Percentiles rank a stretch among this genome's conserved stretches.
Evolutionary conservation across 805 yeast species (phyloP).

Genomic region (Soucietia sequanensis): DNA sequence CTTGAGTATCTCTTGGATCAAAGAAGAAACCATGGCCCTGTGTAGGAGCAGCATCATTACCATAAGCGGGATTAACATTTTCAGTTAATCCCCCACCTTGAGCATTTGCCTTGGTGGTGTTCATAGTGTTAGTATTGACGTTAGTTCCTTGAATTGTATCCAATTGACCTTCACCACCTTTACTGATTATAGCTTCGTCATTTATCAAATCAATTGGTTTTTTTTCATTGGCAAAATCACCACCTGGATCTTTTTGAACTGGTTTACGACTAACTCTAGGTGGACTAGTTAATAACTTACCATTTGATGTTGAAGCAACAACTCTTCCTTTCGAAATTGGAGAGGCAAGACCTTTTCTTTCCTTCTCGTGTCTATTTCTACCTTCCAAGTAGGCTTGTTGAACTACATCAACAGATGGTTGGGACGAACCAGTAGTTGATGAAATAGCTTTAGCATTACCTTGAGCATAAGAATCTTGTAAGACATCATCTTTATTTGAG

Average conservation of each 20-base stretch:
- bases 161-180: neutral
- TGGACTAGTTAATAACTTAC: slow-evolving; percentile 28
- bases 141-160: neutral
- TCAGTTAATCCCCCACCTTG: slow-evolving; percentile 11
- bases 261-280: slow-evolving; percentile 28
- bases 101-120: neutral
- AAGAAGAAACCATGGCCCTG: slow-evolving; percentile 32
- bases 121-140: slow-evolving; percentile 1
- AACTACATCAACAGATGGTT: neutral
- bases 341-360: neutral
- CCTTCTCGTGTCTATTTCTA: neutral
- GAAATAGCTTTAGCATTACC: neutral
- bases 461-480: neutral
- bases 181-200: neutral
- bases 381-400: slow-evolving; percentile 7
- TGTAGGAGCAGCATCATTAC: slow-evolving; percentile 25
- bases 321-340: slow-evolving; percentile 2
- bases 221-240: slow-evolving; percentile 35
- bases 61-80: slow-evolving; percentile 26
- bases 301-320: slow-evolving; percentile 15
- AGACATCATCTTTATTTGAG: neutral
- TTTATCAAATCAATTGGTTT: slow-evolving; percentile 22
- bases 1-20: slow-evolving; percentile 38
- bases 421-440: neutral
- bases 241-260: slow-evolving; percentile 25